Conservation (phyloP, 169 alveolate species). For the Nephromyces sp. region DNA sequence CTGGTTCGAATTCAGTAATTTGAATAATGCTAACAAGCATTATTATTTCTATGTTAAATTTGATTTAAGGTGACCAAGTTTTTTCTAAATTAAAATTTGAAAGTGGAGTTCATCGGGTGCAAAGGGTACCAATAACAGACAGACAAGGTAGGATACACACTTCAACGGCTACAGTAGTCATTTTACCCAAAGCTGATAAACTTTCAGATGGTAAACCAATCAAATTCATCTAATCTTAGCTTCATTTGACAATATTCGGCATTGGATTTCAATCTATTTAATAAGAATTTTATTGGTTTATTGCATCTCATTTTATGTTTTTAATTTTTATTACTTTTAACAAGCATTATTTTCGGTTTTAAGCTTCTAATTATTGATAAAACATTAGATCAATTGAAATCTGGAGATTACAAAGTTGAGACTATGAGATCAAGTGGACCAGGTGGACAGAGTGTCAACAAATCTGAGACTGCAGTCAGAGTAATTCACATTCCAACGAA, state of each 20-base stretch:
- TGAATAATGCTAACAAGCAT: too few relatives aligned
- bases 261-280: neutral
- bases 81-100: slow-evolving; percentile 46
- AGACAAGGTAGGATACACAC: slow-evolving; percentile 73
- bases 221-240: neutral
- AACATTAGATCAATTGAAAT: slow-evolving; percentile 9
- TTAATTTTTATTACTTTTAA: neutral
- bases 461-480: slow-evolving; percentile 84
- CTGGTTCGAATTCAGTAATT: too few relatives aligned
- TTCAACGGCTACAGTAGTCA: slow-evolving; percentile 67
- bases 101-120: slow-evolving; percentile 73
- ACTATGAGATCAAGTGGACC: slow-evolving; percentile 85
- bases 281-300: neutral
- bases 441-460: slow-evolving; percentile 90
- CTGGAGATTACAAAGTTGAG: slow-evolving; percentile 64
- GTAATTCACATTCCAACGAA: slow-evolving; percentile 86
- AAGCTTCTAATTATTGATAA: too few relatives aligned
- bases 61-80: slow-evolving; percentile 52
- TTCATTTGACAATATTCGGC: neutral
- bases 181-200: slow-evolving; percentile 49
- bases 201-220: neutral
- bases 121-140: slow-evolving; percentile 77
- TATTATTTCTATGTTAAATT: neutral
- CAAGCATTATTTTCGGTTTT: neutral
- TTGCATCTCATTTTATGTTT: neutral